phyloP scores from a whole-genome alignment of 495 filamentous ascomycete genomes.

The Penicillium mononematosum region DNA sequence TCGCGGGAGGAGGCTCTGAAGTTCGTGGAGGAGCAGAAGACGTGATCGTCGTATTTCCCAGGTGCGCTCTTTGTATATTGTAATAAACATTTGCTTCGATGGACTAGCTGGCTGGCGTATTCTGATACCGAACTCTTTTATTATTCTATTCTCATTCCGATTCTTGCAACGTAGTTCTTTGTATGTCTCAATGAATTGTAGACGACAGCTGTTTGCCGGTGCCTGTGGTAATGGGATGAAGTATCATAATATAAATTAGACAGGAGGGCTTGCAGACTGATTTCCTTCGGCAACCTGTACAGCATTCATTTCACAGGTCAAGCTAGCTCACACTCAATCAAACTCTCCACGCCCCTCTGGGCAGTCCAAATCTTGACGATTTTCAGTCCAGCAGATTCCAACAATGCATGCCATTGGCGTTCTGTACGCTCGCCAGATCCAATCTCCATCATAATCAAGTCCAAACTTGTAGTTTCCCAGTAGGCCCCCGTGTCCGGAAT shows the following conservation, averaged over 20 bases:
- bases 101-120: slow-evolving; percentile 22
- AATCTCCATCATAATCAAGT: slow-evolving; percentile 41
- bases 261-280: not conserved
- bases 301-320: not conserved
- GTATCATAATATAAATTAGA: not conserved
- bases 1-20: slow-evolving; percentile 81
- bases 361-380: slow-evolving; percentile 40
- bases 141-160: not conserved
- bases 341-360: slow-evolving; percentile 33
- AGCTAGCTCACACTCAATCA: slow-evolving; percentile 40
- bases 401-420: slow-evolving; percentile 32
- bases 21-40: slow-evolving; percentile 84
- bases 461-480: slow-evolving; percentile 38
- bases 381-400: slow-evolving; percentile 36
- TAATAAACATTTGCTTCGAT: slow-evolving; percentile 14
- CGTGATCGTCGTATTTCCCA: slow-evolving; percentile 21
- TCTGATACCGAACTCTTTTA: slow-evolving; percentile 23
- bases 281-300: not conserved
- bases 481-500: slow-evolving; percentile 37
- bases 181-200: not conserved
- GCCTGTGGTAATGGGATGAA: not conserved
- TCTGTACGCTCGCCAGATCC: slow-evolving; percentile 37
- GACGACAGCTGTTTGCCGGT: not conserved
- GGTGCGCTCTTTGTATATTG: slow-evolving; percentile 18
- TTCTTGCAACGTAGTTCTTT: not conserved